Conservation (phyloP, 306 rosid species). For the Dalbergia cochinchinensis region DNA sequence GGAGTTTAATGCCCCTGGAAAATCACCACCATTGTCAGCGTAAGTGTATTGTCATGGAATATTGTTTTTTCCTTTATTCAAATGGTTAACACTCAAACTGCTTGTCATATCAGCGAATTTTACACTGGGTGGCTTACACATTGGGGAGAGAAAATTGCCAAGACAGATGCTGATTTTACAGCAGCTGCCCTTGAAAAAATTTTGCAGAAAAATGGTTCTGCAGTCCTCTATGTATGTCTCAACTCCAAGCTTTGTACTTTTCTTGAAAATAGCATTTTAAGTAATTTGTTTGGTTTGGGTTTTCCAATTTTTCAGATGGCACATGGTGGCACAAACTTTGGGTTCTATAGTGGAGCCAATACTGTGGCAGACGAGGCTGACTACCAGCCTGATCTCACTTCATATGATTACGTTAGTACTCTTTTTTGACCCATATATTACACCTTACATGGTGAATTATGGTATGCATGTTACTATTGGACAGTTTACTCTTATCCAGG, state of each 20-base stretch:
- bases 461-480: conserved; percentile 24
- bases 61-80: conserved; percentile 39
- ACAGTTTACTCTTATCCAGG: conserved; percentile 61
- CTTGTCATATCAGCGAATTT: conserved; percentile 77
- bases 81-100: conserved; percentile 44
- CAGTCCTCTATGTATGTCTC: conserved; percentile 80
- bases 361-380: conserved; percentile 68
- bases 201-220: conserved; percentile 85
- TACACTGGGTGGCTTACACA: conserved; percentile 99
- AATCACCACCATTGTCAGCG: conserved; percentile 95
- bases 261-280: conserved; percentile 31
- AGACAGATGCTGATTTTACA: conserved; percentile 75
- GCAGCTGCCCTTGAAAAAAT: conserved; percentile 77
- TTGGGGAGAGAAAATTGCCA: conserved; percentile 86
- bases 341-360: conserved; percentile 93
- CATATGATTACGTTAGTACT: conserved; percentile 87
- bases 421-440: conserved; percentile 34
- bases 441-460: conserved; percentile 25
- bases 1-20: conserved; percentile 90
- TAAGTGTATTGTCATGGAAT: conserved; percentile 55
- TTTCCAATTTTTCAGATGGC: conserved; percentile 76
- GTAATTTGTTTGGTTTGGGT: conserved; percentile 35
- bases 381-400: conserved; percentile 90
- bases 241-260: conserved; percentile 30
- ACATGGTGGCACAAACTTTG: conserved; percentile 96